Percentiles rank a stretch among this genome's conserved stretches.
Evolutionary conservation across 2,329 filamentous ascomycete species (phyloP).

Genomic region (Cyphellophora europaea): DNA sequence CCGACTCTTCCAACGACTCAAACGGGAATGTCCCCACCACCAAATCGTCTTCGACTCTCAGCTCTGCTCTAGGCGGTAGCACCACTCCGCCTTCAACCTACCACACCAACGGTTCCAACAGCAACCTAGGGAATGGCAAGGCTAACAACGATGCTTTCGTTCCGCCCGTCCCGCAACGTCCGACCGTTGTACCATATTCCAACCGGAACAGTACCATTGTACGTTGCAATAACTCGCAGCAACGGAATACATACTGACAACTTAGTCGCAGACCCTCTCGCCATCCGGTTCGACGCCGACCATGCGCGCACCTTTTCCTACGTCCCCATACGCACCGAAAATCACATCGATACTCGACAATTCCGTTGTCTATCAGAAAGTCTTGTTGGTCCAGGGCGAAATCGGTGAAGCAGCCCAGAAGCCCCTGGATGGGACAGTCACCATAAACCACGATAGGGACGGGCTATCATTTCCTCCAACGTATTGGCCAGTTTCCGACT

Average conservation of each 20-base stretch:
- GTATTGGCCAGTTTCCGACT: slow-evolving; percentile 79
- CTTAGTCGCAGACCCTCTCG: slow-evolving; percentile 24
- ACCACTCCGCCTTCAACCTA: slow-evolving; percentile 67
- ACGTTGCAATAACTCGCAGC: slow-evolving; percentile 14
- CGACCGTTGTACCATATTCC: slow-evolving; percentile 30
- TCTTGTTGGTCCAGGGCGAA: slow-evolving; percentile 70
- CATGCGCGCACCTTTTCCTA: slow-evolving; percentile 45
- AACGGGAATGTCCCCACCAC: slow-evolving; percentile 53
- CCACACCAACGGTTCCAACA: slow-evolving; percentile 55
- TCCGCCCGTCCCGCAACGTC: slow-evolving; percentile 37
- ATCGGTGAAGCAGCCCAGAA: slow-evolving; percentile 63
- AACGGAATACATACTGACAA: slow-evolving; percentile 3
- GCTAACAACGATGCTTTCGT: slow-evolving; percentile 37
- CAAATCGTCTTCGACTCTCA: slow-evolving; percentile 53
- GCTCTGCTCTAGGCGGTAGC: slow-evolving; percentile 50
- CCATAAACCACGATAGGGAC: slow-evolving; percentile 73
- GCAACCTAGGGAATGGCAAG: slow-evolving; percentile 44
- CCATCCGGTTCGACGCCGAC: slow-evolving; percentile 15
- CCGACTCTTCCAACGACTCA: slow-evolving; percentile 53
- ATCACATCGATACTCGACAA: slow-evolving; percentile 72
- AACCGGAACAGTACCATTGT: slow-evolving; percentile 35
- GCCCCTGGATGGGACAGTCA: slow-evolving; percentile 68
- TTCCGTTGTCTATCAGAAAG: slow-evolving; percentile 89
- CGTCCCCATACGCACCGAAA: slow-evolving; percentile 72
- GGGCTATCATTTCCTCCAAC: slow-evolving; percentile 61